Evolutionary conservation across 1,284 basidiomycete species (phyloP).

Genomic region (Neonothopanus nambi): DNA sequence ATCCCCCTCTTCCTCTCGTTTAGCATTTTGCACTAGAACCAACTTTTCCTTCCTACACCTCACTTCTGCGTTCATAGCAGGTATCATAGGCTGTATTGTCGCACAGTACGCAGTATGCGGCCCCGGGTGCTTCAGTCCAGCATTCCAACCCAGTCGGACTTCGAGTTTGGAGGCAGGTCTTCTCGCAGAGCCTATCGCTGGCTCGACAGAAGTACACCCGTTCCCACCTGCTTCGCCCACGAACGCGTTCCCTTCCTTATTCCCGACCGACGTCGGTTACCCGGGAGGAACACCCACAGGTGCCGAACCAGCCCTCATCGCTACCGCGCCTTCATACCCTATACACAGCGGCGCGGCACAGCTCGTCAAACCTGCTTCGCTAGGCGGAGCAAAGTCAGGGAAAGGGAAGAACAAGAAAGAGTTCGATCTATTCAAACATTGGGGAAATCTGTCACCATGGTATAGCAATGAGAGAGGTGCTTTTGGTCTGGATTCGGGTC

Average conservation of each 20-base stretch:
- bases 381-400: constrained; percentile 19
- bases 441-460: constrained; percentile 88
- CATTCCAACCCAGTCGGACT: constrained; percentile 10
- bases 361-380: constrained; percentile 50
- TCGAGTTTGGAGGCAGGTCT: background rate
- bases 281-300: constrained; percentile 84
- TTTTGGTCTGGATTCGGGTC: constrained; percentile 75
- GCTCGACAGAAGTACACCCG: constrained; percentile 66
- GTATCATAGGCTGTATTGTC: constrained; percentile 42
- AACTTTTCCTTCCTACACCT: constrained; percentile 37
- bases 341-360: constrained; percentile 70
- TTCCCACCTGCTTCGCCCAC: constrained; percentile 75
- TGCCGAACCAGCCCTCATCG: constrained; percentile 75
- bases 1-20: constrained; percentile 8
- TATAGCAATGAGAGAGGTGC: constrained; percentile 68
- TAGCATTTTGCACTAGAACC: constrained; percentile 22
- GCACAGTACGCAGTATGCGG: constrained; percentile 42
- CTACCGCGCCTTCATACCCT: constrained; percentile 77
- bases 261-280: constrained; percentile 79
- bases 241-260: constrained; percentile 65
- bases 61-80: constrained; percentile 43
- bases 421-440: constrained; percentile 71
- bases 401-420: constrained; percentile 28
- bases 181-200: constrained; percentile 48
- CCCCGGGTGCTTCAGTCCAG: constrained; percentile 28